Base-by-base conservation (phyloP, 371 early-diverging fungal genomes). In the Saksenaea oblongispora region DNA sequence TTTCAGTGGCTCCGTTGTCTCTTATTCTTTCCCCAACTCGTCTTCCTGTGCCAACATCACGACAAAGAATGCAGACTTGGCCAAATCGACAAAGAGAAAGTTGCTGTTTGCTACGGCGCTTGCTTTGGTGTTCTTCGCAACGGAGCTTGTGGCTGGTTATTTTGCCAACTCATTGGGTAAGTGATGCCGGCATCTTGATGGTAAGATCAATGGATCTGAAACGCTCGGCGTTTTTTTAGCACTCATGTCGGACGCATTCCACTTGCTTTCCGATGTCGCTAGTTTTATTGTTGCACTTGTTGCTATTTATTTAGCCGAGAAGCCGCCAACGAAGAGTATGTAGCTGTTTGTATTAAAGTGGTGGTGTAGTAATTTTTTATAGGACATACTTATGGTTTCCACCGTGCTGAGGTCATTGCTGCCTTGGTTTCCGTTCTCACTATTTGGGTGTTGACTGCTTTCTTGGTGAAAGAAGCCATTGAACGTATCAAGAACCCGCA, bases 321-420 rank as follows among this genome's bases (percentile, higher is more conserved):
- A 85, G 65, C 92, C 89, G 5, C 83, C 90, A 7, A 90, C 91
- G 34, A 75, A 83, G 59, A 78, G 87, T 81, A 77, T 68, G 58
- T 63, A 57, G 11, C 28, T 24, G 28, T 13, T 35, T 44, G 3
- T 34, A 31, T 26, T 10, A 37, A 8, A 15, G 17, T 9, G 11
- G 11, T 34, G 8, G 36, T 37, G 37, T 35, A 60, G 13, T 35
- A 28, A 44, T 64, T n/a, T 36, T 24, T 18, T 54, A 9, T 63
- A 80, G 81, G 68, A 53, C 91, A 89, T 69, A 87, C 93, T 9
- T 95, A 87, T 75, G 95, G 95, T 35, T 95, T 89, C 66, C 87
- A 94, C 58, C 86, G 95, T 36, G 90, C 90, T 37, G 94, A 95
- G 73, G 92, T 95, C 28, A 74, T 95, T 42, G 95, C 94, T 14